These are phyloP conservation scores for Kodamaea lidongshanica DNA, from an alignment of 805 yeast species.

Conservation along the genomic window DNA sequence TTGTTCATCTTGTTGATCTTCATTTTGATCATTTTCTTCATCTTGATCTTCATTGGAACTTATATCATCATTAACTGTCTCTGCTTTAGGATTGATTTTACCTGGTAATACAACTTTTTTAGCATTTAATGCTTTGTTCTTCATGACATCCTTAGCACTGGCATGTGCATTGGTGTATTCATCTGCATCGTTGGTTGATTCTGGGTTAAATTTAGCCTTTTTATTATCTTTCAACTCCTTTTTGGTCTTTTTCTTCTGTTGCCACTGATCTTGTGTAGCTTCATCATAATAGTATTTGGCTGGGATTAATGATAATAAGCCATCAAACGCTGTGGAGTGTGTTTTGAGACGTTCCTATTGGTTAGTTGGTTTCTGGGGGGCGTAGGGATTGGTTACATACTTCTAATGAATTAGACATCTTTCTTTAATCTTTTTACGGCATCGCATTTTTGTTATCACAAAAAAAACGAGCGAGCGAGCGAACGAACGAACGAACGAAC, in stretches of 20 bases:
- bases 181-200: slow-evolving; percentile 37
- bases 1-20: slow-evolving; percentile 13
- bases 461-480: too few species aligned
- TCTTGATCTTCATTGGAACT: slow-evolving; percentile 4
- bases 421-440: slow-evolving; percentile 9
- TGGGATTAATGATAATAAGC: slow-evolving; percentile 83
- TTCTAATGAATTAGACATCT: slow-evolving; percentile 56
- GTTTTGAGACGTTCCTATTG: slow-evolving; percentile 65
- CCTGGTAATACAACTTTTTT: slow-evolving; percentile 39
- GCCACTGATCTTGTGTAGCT: slow-evolving; percentile 86
- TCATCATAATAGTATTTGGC: slow-evolving; percentile 93
- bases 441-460: slow-evolving; percentile 6
- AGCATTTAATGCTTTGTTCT: slow-evolving; percentile 50
- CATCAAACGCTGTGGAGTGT: slow-evolving; percentile 80
- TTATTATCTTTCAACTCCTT: slow-evolving; percentile 57
- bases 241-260: slow-evolving; percentile 68
- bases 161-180: slow-evolving; percentile 37
- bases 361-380: slow-evolving; percentile 15
- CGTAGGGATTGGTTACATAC: slow-evolving; percentile 30
- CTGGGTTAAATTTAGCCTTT: slow-evolving; percentile 72
- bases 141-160: slow-evolving; percentile 56
- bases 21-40: slow-evolving; percentile 14
- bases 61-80: too few species aligned
- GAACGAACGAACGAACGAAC: too few species aligned
- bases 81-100: slow-evolving; percentile 12